A percentile compares a stretch with the other conserved stretches of the same genome.
phyloP scores from a whole-genome alignment of 306 rosid genomes.

The Gynostemma pentaphyllum region DNA sequence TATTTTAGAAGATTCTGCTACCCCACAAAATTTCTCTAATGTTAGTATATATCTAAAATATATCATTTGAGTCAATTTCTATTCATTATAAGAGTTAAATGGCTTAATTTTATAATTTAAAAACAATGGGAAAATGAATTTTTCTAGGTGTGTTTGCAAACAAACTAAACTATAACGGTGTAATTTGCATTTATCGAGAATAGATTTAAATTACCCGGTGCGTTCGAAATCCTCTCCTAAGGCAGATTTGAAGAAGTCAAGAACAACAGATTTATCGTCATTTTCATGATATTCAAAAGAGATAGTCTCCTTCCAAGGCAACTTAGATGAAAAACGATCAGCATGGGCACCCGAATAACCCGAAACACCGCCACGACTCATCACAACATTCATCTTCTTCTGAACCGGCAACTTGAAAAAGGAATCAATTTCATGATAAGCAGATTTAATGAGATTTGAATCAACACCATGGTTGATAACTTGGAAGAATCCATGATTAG shows the following conservation, averaged over 20 bases:
- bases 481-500: conserved; percentile 54
- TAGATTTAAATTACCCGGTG: conserved; percentile 35
- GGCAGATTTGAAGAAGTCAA: conserved; percentile 39
- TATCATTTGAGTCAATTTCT: no score
- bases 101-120: no score
- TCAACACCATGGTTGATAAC: conserved; percentile 55
- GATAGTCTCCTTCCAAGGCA: conserved; percentile 65
- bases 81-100: no score
- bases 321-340: conserved; percentile 26
- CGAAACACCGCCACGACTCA: conserved; percentile 12
- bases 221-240: conserved; percentile 36
- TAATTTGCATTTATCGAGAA: no score
- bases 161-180: no score
- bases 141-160: no score
- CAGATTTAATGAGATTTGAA: conserved; percentile 25
- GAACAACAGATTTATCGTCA: conserved; percentile 14
- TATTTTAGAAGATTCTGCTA: no score
- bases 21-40: no score
- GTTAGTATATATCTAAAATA: no score
- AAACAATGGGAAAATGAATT: not conserved
- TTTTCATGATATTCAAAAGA: conserved; percentile 20
- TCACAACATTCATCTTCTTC: conserved; percentile 21
- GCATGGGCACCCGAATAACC: conserved; percentile 64
- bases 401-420: conserved; percentile 38
- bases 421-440: conserved; percentile 21